Conservation (phyloP, 148 eudicot genomes). For the Oxyria digyna region DNA sequence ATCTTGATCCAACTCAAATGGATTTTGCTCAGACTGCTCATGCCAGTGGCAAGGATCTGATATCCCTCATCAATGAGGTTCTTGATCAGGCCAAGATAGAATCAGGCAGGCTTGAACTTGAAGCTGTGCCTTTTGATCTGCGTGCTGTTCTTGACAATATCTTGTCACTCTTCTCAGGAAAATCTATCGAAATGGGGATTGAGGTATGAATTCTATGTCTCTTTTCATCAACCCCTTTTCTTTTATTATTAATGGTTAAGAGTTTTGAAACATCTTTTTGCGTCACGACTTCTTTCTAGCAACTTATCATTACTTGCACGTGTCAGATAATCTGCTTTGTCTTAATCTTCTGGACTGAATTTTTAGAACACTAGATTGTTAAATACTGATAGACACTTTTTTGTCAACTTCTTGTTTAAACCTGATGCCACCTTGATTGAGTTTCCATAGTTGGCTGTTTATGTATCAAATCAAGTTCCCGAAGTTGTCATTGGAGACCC, state of each 20-base stretch:
- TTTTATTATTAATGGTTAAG: no score
- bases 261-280: neutral
- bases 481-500: constrained; percentile 75
- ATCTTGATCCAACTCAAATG: constrained; percentile 48
- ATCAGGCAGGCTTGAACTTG: constrained; percentile 89
- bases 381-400: no score
- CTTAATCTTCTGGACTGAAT: neutral
- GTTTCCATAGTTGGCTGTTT: constrained; percentile 71
- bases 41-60: constrained; percentile 70
- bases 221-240: no score
- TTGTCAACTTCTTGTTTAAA: neutral
- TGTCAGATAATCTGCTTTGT: neutral
- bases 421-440: constrained; percentile 5
- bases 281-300: neutral
- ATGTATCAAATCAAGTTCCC: constrained; percentile 72
- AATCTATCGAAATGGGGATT: constrained; percentile 60
- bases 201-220: constrained; percentile 15
- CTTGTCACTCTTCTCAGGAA: constrained; percentile 57
- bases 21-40: constrained; percentile 82
- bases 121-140: constrained; percentile 72
- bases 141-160: constrained; percentile 70
- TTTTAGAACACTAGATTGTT: neutral
- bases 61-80: constrained; percentile 74
- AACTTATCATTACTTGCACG: neutral
- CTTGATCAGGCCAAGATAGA: constrained; percentile 97